Conservation (phyloP, 2,329 filamentous ascomycete genomes). For the Whalleya microplaca region DNA sequence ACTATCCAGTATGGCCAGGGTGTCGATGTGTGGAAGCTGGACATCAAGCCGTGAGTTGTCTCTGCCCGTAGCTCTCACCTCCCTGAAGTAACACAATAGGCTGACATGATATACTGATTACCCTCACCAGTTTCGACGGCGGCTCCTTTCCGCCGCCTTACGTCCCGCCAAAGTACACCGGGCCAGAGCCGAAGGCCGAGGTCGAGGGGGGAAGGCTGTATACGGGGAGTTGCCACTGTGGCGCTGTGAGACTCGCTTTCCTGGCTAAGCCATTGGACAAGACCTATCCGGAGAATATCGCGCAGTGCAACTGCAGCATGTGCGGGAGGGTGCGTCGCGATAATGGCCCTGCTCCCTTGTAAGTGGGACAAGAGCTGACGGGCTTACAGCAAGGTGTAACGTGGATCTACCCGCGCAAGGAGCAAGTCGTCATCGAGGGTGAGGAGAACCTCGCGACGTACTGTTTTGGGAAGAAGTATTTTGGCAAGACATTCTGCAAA, state of each 20-base stretch:
- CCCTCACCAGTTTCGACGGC: constrained; percentile 44
- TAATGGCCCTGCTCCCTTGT: not conserved
- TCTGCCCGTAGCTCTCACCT: not conserved
- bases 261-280: constrained; percentile 47
- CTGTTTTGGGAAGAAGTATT: constrained; percentile 37
- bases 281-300: constrained; percentile 35
- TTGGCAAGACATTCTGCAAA: constrained; percentile 52
- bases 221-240: constrained; percentile 58
- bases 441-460: constrained; percentile 46
- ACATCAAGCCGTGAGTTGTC: constrained; percentile 40
- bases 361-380: too few relatives aligned
- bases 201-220: constrained; percentile 46
- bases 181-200: constrained; percentile 43
- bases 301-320: constrained; percentile 57
- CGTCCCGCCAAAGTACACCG: constrained; percentile 42
- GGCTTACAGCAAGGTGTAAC: constrained; percentile 46
- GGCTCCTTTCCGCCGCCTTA: constrained; percentile 38
- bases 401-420: constrained; percentile 49
- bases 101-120: not conserved
- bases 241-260: constrained; percentile 49
- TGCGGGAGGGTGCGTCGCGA: constrained; percentile 44
- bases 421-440: constrained; percentile 47
- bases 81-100: not conserved
- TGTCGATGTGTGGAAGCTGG: constrained; percentile 47
- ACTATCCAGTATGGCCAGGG: constrained; percentile 45